Evolutionary conservation across 78 protist species (phyloP).

Genomic region (Mantamonas sphyraenae): DNA sequence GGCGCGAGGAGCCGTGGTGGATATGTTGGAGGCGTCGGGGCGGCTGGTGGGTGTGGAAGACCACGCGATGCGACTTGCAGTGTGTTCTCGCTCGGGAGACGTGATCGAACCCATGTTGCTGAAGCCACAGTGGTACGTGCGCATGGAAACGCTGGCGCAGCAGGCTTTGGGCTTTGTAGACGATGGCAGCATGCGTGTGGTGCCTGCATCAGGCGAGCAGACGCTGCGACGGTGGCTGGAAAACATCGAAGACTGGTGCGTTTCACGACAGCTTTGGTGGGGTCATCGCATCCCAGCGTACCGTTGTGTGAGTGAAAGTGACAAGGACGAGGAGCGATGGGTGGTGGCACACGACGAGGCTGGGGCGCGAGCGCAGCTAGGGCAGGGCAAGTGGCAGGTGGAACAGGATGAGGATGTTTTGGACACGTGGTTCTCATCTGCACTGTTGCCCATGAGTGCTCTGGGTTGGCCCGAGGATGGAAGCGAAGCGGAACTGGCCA

Average conservation of each 20-base stretch:
- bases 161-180: no score
- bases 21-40: not conserved
- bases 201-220: no score
- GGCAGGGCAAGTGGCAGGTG: conserved; percentile 43
- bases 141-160: no score
- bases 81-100: conserved; percentile 33
- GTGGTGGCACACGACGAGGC: not conserved
- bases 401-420: conserved; percentile 86
- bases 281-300: conserved; percentile 99
- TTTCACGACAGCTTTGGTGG: conserved; percentile 99
- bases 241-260: conserved; percentile 86
- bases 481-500: not conserved
- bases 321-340: not conserved
- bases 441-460: conserved; percentile 65
- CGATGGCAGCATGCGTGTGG: no score
- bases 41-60: not conserved
- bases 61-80: conserved; percentile 20
- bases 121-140: conserved; percentile 58
- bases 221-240: conserved; percentile 64
- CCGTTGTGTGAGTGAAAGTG: no score
- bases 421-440: conserved; percentile 94
- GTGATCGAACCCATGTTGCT: conserved; percentile 51
- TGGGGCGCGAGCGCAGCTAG: conserved; percentile 59
- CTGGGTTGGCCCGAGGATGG: conserved; percentile 54
- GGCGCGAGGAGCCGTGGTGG: not conserved